Evolutionary conservation across 495 filamentous ascomycete species (phyloP), one percentile per base, ranked within the genome.

Genomic region (Podospora conica): DNA sequence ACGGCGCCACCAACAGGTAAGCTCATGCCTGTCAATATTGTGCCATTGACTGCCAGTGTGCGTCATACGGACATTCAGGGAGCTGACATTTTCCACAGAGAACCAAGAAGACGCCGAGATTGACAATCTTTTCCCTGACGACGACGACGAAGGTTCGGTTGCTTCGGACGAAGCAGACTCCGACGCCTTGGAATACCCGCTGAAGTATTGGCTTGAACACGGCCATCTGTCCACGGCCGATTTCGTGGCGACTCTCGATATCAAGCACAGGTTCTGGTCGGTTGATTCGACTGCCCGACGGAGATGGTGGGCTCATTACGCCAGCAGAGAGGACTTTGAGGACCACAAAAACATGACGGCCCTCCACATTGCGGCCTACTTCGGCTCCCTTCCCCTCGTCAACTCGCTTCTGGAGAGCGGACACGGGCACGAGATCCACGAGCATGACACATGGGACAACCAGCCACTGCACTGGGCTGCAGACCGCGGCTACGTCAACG

Each of bases 381-480:
- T 66, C 31, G 65, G 65, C 28, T 55, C 29, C 10, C 65, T 66
- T 3, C 65, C 53, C 15, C 59, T 66, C 18, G 65, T 66, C 15
- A 21, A 66, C 18, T 66, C 65, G 9, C 65, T 66, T 11, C 65
- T 66, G 58, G 59, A 25, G n/a, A 55, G 21, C 31, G 65, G 65
- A 23, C 65, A 66, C 53, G 58, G 56, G 20, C 23, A 62, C 27
- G 65, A 66, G 48, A 62, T 66, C 9, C 58, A 57, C 20, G 15
- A 12, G 20, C 65, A 54, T 29, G 65, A 66, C 27, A 54, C 65
- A 10, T 66, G 65, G 65, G 58, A 20, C 4, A 66, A 66, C 22
- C 58, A 61, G 6, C 65, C 65, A 24, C 58, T 66, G 23, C 65
- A 66, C 25, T 66, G 65, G 65, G 65, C 65, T 10, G 65, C 65